A percentile compares a stretch with the other conserved stretches of the same genome.
Conservation (phyloP, 139 green algal species). For the Haematococcus sp. region DNA sequence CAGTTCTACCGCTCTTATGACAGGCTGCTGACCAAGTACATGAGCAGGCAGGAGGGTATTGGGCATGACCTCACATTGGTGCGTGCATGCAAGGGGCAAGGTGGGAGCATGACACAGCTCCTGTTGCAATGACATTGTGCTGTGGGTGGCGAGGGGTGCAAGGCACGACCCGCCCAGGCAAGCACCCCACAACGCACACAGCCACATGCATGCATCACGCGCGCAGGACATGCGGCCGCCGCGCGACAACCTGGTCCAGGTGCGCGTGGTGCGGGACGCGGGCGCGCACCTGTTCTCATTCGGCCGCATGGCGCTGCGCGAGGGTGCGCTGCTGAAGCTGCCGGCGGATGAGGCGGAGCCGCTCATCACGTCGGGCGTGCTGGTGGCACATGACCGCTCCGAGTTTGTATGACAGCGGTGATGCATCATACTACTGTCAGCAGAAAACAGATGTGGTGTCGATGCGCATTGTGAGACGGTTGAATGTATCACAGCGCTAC, state of each 20-base stretch:
- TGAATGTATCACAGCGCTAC: too few species aligned
- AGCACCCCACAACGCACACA: not conserved
- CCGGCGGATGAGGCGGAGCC: conserved; percentile 36
- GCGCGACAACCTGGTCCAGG: conserved; percentile 26
- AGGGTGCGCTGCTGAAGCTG: conserved; percentile 7
- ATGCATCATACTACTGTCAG: too few species aligned
- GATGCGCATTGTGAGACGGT: too few species aligned
- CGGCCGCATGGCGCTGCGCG: conserved; percentile 16
- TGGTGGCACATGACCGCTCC: not conserved
- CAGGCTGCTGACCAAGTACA: conserved; percentile 25
- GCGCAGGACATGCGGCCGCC: conserved; percentile 26
- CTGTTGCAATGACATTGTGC: too few species aligned
- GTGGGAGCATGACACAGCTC: not conserved
- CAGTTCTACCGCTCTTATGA: conserved; percentile 35
- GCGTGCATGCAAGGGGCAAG: not conserved
- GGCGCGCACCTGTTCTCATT: conserved; percentile 30
- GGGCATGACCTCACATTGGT: conserved; percentile 38
- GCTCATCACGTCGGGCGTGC: conserved; percentile 19
- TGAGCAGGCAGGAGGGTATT: conserved; percentile 21
- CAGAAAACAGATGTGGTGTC: too few species aligned
- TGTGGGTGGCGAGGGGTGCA: not conserved
- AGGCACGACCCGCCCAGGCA: not conserved
- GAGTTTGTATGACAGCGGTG: too few species aligned
- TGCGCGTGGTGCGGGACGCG: conserved; percentile 30
- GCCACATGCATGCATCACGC: too few species aligned